Evolutionary conservation across 2,329 filamentous ascomycete genomes (phyloP).

Genomic region (Aureobasidium sp.): DNA sequence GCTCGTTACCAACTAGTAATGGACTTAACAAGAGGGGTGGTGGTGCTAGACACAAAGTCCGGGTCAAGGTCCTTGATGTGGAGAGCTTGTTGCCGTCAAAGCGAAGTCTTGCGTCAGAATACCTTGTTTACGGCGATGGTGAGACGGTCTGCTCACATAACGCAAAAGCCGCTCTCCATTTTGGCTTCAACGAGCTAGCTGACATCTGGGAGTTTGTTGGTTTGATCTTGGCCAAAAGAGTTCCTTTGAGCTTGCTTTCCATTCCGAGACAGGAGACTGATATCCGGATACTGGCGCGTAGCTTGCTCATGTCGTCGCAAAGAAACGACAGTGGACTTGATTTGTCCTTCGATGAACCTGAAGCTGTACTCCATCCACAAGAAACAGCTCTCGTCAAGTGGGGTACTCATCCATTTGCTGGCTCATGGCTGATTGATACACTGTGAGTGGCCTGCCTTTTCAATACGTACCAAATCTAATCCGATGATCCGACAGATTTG

Average conservation of each 20-base stretch:
- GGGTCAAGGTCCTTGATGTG: constrained; percentile 65
- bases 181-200: constrained; percentile 62
- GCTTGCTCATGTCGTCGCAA: constrained; percentile 45
- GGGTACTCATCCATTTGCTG: constrained; percentile 49
- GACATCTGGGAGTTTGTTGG: constrained; percentile 77
- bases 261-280: constrained; percentile 41
- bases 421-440: constrained; percentile 46
- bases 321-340: constrained; percentile 41
- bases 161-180: constrained; percentile 62
- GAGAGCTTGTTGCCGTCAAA: constrained; percentile 69
- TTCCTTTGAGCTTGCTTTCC: constrained; percentile 58
- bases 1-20: constrained; percentile 13
- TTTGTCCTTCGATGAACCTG: constrained; percentile 36
- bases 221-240: constrained; percentile 66
- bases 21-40: neutral
- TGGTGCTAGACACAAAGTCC: constrained; percentile 48
- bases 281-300: constrained; percentile 62
- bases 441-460: constrained; percentile 21
- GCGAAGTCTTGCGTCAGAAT: constrained; percentile 64
- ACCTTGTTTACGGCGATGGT: constrained; percentile 75
- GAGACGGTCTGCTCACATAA: constrained; percentile 80
- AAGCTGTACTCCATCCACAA: constrained; percentile 29
- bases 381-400: constrained; percentile 42
- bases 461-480: too few relatives aligned
- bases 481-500: constrained; percentile 23